These are phyloP conservation scores for Tetrapisispora taiwanensis DNA, from an alignment of 805 yeast species.

Conservation along the genomic window DNA sequence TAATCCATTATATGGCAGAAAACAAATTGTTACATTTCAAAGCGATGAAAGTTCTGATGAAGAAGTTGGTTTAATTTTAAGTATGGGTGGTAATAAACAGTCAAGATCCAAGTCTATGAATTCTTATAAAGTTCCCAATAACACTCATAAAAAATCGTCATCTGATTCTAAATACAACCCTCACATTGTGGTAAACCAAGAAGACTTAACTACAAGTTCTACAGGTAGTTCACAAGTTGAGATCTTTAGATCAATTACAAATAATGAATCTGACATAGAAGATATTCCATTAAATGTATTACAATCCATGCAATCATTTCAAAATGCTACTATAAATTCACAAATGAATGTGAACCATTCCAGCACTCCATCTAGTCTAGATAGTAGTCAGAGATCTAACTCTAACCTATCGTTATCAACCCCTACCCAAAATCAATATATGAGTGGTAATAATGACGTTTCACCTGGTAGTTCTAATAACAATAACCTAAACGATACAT, in stretches of 20 bases:
- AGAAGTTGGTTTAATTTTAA: conserved; percentile 16
- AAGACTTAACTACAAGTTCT: neutral
- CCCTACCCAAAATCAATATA: neutral
- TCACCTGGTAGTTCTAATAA: neutral
- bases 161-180: neutral
- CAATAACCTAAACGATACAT: neutral
- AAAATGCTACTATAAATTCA: neutral
- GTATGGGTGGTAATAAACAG: conserved; percentile 12
- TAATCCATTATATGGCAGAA: conserved; percentile 5
- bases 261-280: conserved; percentile 4
- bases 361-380: neutral
- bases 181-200: neutral
- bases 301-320: conserved; percentile 4
- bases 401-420: neutral
- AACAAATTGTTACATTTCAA: neutral
- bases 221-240: neutral
- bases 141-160: neutral
- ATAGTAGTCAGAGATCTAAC: neutral
- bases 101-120: neutral
- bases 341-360: neutral
- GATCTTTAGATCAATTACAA: conserved; percentile 1
- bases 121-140: neutral
- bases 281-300: conserved; percentile 4
- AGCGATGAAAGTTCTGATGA: conserved; percentile 7
- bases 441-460: neutral